Conservation (phyloP, 139 green algal genomes). For the Picochlorum sp. region DNA sequence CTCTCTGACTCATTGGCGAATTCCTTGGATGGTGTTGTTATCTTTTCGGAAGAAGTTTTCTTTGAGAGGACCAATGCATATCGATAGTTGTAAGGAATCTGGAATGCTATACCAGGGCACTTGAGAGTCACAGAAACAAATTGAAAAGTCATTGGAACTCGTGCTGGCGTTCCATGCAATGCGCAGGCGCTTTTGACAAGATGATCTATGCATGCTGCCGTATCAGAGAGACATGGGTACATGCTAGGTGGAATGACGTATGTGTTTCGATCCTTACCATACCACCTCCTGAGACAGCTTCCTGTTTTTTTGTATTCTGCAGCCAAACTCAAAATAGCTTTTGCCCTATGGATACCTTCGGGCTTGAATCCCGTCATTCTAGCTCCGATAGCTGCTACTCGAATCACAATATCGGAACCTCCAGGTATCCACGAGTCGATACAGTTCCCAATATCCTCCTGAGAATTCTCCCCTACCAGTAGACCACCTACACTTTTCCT, state of each 20-base stretch:
- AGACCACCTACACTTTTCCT: constrained; percentile 6
- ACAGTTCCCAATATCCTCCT: background rate
- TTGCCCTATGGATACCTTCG: background rate
- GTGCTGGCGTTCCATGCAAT: background rate
- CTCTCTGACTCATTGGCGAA: background rate
- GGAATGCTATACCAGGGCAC: constrained; percentile 19
- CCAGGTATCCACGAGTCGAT: constrained; percentile 7
- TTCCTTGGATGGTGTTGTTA: background rate
- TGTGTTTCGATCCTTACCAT: background rate
- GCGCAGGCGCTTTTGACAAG: constrained; percentile 15
- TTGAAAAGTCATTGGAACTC: constrained; percentile 1
- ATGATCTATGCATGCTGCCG: background rate
- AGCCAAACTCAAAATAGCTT: background rate
- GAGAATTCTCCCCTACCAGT: background rate
- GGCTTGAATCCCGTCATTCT: background rate
- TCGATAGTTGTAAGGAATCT: constrained; percentile 13
- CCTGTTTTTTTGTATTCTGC: background rate
- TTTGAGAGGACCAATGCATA: too few relatives aligned
- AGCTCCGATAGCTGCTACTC: constrained; percentile 8
- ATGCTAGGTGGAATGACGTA: background rate
- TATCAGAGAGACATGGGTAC: background rate
- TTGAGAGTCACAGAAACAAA: background rate
- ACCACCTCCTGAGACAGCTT: background rate
- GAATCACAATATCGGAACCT: constrained; percentile 7
- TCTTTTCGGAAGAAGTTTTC: too few relatives aligned